These are phyloP conservation scores for Anethum foeniculum DNA, from an alignment of 140 eudicot species.

Conservation along the genomic window DNA sequence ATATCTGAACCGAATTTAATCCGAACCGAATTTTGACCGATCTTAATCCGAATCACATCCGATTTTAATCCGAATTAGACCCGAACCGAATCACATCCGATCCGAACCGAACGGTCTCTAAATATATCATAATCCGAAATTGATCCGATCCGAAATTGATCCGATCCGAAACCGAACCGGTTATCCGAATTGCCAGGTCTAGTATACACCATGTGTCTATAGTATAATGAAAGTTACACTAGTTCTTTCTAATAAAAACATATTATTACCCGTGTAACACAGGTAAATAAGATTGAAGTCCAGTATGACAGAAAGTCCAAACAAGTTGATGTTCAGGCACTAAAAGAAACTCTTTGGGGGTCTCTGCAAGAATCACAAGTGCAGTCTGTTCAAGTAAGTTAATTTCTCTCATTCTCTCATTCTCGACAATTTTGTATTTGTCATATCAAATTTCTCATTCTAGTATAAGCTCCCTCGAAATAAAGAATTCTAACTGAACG, in stretches of 20 bases:
- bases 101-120: too few species aligned
- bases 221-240: not conserved
- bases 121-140: too few species aligned
- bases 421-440: not conserved
- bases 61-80: too few species aligned
- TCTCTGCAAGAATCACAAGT: conserved; percentile 47
- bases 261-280: conserved; percentile 10
- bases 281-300: conserved; percentile 89
- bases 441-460: not conserved
- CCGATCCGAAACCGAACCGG: too few species aligned
- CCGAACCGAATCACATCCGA: too few species aligned
- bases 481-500: not conserved
- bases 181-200: too few species aligned
- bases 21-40: too few species aligned
- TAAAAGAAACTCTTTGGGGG: conserved; percentile 87
- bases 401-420: conserved; percentile 3
- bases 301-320: conserved; percentile 87
- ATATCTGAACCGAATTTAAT: too few species aligned
- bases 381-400: conserved; percentile 34
- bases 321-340: conserved; percentile 97
- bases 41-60: too few species aligned
- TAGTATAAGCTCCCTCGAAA: not conserved
- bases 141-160: too few species aligned
- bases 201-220: not conserved
- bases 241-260: not conserved